Conservation (phyloP, 768 basidiomycete genomes). For the Aureoboletus auriporus region DNA sequence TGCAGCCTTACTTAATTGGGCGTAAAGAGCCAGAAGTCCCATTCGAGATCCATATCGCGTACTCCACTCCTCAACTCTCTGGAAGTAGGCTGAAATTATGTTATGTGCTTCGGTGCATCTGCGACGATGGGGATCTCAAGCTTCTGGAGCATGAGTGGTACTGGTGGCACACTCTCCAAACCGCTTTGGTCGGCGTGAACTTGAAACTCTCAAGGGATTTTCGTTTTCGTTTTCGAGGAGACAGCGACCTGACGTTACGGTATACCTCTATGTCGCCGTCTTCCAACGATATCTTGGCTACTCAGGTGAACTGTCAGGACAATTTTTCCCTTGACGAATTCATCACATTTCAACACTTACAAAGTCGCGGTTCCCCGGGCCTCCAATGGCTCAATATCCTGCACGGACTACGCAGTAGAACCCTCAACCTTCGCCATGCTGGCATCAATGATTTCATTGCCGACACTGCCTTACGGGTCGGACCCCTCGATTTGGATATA, state of each 20-base stretch:
- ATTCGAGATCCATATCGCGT: too few species aligned
- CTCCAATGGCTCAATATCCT: conserved; percentile 48
- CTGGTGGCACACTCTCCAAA: too few species aligned
- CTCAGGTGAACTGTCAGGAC: conserved; percentile 36
- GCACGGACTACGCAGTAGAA: conserved; percentile 34
- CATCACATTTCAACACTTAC: conserved; percentile 36
- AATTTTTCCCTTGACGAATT: conserved; percentile 39
- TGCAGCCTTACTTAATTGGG: conserved; percentile 11
- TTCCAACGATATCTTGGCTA: conserved; percentile 37
- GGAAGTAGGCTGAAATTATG: too few species aligned
- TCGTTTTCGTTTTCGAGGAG: too few species aligned
- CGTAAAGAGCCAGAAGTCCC: too few species aligned
- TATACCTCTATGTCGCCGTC: conserved; percentile 2
- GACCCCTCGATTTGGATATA: conserved; percentile 16
- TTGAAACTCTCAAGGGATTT: too few species aligned
- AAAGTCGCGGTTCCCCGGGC: conserved; percentile 35
- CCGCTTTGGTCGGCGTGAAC: too few species aligned
- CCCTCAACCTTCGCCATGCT: conserved; percentile 32
- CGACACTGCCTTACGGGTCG: conserved; percentile 40
- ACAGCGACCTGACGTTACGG: too few species aligned
- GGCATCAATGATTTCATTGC: conserved; percentile 37
- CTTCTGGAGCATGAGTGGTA: too few species aligned
- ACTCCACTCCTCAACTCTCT: too few species aligned
- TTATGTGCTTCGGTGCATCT: too few species aligned
- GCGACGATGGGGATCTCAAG: too few species aligned